Conservation (phyloP, 352 stramenopile genomes). For the Globisporangium heterothallicum region DNA sequence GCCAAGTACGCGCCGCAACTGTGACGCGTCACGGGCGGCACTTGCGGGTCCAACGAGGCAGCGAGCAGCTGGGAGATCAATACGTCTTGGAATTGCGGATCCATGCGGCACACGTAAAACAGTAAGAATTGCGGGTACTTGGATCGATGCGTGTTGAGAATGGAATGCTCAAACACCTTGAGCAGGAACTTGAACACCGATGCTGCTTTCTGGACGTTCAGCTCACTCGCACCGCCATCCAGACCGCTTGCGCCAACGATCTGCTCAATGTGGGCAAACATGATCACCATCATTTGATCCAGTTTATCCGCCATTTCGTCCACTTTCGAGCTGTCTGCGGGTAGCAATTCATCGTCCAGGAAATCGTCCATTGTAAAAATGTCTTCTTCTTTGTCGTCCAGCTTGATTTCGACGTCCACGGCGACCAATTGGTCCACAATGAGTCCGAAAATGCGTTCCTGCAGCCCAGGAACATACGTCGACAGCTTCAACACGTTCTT, state of each 20-base stretch:
- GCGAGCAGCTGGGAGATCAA: conserved; percentile 80
- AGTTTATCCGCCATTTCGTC: conserved; percentile 87
- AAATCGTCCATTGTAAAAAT: conserved; percentile 83
- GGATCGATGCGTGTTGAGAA: conserved; percentile 86
- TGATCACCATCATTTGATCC: conserved; percentile 84
- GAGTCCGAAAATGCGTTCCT: conserved; percentile 80
- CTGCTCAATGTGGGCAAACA: conserved; percentile 82
- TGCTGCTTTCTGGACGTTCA: conserved; percentile 37
- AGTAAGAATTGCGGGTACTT: conserved; percentile 93
- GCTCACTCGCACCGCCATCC: neutral
- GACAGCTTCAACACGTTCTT: conserved; percentile 67
- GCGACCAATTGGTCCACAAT: conserved; percentile 81
- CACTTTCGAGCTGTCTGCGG: conserved; percentile 36
- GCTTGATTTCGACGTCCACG: conserved; percentile 87
- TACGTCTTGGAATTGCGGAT: conserved; percentile 75
- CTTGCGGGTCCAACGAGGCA: conserved; percentile 73
- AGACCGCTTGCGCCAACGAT: conserved; percentile 13
- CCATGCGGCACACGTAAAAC: conserved; percentile 81
- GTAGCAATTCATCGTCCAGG: conserved; percentile 69
- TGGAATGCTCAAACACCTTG: conserved; percentile 82
- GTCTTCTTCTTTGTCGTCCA: conserved; percentile 84
- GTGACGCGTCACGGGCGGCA: conserved; percentile 86
- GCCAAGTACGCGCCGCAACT: conserved; percentile 94
- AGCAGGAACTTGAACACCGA: conserved; percentile 74
- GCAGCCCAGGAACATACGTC: conserved; percentile 56